Percentiles rank a stretch among this genome's conserved stretches.
These are phyloP conservation scores for Clarkia xantiana DNA, from an alignment of 345 rosid genomes.

Conservation along the genomic window DNA sequence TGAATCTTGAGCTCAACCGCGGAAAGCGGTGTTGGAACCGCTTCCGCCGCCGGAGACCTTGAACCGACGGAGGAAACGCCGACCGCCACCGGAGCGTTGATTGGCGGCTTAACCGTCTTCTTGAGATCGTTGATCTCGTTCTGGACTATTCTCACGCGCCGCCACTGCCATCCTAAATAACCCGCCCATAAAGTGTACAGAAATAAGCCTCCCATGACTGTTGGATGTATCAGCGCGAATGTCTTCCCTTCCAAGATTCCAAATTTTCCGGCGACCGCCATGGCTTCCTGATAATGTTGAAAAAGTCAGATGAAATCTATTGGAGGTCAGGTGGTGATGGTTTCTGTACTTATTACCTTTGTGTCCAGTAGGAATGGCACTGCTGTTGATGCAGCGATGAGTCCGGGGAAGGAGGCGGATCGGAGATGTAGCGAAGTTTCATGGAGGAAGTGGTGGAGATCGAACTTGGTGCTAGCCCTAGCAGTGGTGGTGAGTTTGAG, in stretches of 20 bases:
- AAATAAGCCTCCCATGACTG: constrained; percentile 50
- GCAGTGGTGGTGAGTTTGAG: constrained; percentile 2
- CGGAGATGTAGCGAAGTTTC: constrained; percentile 16
- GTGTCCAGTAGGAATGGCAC: constrained; percentile 52
- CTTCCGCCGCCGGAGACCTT: constrained; percentile 22
- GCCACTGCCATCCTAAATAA: constrained; percentile 96
- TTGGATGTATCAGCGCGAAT: constrained; percentile 55
- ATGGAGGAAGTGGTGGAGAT: constrained; percentile 13
- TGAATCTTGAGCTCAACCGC: constrained; percentile 38
- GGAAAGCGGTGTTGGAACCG: constrained; percentile 16
- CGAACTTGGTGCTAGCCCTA: not conserved
- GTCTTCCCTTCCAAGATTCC: constrained; percentile 83
- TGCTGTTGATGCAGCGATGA: constrained; percentile 25
- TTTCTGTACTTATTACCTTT: constrained; percentile 28
- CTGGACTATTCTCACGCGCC: constrained; percentile 67
- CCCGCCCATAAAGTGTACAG: constrained; percentile 55
- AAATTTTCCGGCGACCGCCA: constrained; percentile 60
- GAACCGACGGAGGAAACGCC: constrained; percentile 52
- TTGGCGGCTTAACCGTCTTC: constrained; percentile 42
- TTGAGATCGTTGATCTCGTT: constrained; percentile 53
- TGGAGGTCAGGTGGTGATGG: not conserved
- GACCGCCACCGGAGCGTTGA: constrained; percentile 9
- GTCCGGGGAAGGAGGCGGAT: constrained; percentile 38
- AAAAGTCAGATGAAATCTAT: too few species aligned
- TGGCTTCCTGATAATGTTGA: constrained; percentile 41